Evolutionary conservation across 768 basidiomycete species (phyloP), one percentile per base, ranked within the genome.

Genomic region (Mycena maculata): DNA sequence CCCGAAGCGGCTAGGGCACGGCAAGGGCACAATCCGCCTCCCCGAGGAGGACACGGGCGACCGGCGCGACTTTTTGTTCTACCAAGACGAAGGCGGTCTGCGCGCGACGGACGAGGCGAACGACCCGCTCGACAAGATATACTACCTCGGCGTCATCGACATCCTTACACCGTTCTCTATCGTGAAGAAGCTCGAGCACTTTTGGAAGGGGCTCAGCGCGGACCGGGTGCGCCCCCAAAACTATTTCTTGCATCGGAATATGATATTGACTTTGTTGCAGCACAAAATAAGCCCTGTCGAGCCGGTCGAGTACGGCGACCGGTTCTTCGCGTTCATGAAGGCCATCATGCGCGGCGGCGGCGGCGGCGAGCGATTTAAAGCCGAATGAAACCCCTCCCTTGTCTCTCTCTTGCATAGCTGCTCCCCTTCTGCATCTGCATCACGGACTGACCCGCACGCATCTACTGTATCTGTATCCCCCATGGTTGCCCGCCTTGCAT

Each of bases 91-190:
- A 72, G 96, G 96, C 15, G 98, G 98, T 0, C 75, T 97, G 47
- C 86, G 92, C 33, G 94, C 96, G 38, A 98, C 97, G 20, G 90
- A 96, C 76, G 96, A 98, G 73, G 79, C 78, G 11, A 97, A 99
- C 76, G 83, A 86, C 22, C 78, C 84, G 2, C 78, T 91, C 79
- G 90, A 92, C 69, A 88, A 88, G 50, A 92, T 98, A 60, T 98
- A 97, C 78, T 98, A 98, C 77, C 83, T 98, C 11, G 97, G 98
- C 25, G 87, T 99, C 59, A 99, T 99, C 74, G 98, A 99, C 78
- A 99, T 98, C 70, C 81, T 96, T 65, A 99, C 98, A 27, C 97
- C 96, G 2, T 99, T 94, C 77, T 87, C 84, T 22, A 71, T 77
- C 22, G 71, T 86, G 66, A 99, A 99, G 85, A 89, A 88, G 76